These are phyloP conservation scores for Xylariaceae sp. DNA, from an alignment of 2,329 filamentous ascomycete species.

Conservation along the genomic window DNA sequence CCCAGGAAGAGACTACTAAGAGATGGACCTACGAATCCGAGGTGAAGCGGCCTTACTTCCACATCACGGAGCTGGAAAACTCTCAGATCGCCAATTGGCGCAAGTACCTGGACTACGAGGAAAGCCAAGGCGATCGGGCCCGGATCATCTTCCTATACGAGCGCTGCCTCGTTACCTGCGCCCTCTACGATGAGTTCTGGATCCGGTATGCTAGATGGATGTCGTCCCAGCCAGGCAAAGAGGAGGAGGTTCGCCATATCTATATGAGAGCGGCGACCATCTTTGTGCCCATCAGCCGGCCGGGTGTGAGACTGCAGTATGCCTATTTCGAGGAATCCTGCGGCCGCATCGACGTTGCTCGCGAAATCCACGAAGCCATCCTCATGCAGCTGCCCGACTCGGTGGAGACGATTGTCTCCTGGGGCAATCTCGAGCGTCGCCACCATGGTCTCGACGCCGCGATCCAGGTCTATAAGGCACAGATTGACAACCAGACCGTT, in stretches of 20 bases:
- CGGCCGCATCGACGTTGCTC: slow-evolving; percentile 69
- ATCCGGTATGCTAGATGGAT: slow-evolving; percentile 96
- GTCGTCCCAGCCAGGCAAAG: slow-evolving; percentile 70
- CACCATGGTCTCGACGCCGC: slow-evolving; percentile 80
- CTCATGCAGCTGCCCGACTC: slow-evolving; percentile 72
- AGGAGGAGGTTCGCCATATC: slow-evolving; percentile 86
- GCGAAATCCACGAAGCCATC: slow-evolving; percentile 79
- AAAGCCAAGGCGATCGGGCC: slow-evolving; percentile 70
- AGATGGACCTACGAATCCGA: slow-evolving; percentile 93
- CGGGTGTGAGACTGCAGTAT: slow-evolving; percentile 80
- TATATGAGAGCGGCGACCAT: slow-evolving; percentile 81
- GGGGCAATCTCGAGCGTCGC: slow-evolving; percentile 80
- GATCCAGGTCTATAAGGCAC: slow-evolving; percentile 73
- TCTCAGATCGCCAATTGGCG: slow-evolving; percentile 83
- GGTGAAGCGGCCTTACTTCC: slow-evolving; percentile 94
- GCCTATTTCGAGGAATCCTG: slow-evolving; percentile 90
- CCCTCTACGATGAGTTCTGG: slow-evolving; percentile 97
- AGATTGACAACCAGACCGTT: slow-evolving; percentile 67
- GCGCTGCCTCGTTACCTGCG: slow-evolving; percentile 85
- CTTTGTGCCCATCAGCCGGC: slow-evolving; percentile 80
- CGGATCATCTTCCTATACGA: slow-evolving; percentile 85
- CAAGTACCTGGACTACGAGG: slow-evolving; percentile 95
- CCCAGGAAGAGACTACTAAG: slow-evolving; percentile 83
- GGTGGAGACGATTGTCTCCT: slow-evolving; percentile 79
- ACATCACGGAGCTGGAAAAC: slow-evolving; percentile 87